These are phyloP conservation scores for Aspergillus homomorphus DNA, from an alignment of 495 filamentous ascomycete genomes.

Conservation along the genomic window DNA sequence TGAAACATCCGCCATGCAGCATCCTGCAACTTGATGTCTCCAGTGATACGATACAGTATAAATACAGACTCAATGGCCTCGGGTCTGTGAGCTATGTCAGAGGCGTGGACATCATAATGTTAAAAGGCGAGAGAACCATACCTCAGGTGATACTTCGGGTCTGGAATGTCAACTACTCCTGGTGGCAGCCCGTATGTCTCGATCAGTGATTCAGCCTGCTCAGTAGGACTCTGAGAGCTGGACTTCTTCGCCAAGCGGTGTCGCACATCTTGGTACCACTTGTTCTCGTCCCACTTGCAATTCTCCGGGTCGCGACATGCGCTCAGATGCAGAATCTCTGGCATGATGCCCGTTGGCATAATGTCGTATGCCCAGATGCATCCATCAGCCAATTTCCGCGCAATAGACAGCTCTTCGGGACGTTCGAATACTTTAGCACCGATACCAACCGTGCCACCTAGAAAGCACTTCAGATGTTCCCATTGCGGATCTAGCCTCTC, in stretches of 20 bases:
- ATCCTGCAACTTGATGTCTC: conserved; percentile 61
- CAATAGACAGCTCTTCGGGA: conserved; percentile 51
- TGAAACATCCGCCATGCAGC: conserved; percentile 76
- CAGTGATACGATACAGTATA: conserved; percentile 72
- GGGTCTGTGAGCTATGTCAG: conserved; percentile 37
- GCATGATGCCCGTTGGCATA: conserved; percentile 59
- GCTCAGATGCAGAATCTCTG: conserved; percentile 54
- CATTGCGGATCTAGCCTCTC: conserved; percentile 35
- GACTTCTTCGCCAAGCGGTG: conserved; percentile 16
- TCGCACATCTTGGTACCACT: conserved; percentile 45
- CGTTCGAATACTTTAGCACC: conserved; percentile 58
- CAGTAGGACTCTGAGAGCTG: conserved; percentile 28
- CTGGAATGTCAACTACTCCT: conserved; percentile 57
- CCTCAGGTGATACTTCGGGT: conserved; percentile 65
- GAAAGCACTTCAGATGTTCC: conserved; percentile 61
- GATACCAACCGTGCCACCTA: conserved; percentile 60
- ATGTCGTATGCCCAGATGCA: conserved; percentile 59
- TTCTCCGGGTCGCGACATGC: conserved; percentile 43
- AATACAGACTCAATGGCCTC: conserved; percentile 74
- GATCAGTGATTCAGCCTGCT: conserved; percentile 39
- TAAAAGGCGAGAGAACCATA: conserved; percentile 27
- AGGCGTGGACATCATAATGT: neutral
- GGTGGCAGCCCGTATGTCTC: conserved; percentile 46
- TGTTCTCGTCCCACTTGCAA: conserved; percentile 55
- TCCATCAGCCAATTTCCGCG: conserved; percentile 53